These are phyloP conservation scores for Cichorium intybus DNA, from an alignment of 140 eudicot species.

Conservation along the genomic window DNA sequence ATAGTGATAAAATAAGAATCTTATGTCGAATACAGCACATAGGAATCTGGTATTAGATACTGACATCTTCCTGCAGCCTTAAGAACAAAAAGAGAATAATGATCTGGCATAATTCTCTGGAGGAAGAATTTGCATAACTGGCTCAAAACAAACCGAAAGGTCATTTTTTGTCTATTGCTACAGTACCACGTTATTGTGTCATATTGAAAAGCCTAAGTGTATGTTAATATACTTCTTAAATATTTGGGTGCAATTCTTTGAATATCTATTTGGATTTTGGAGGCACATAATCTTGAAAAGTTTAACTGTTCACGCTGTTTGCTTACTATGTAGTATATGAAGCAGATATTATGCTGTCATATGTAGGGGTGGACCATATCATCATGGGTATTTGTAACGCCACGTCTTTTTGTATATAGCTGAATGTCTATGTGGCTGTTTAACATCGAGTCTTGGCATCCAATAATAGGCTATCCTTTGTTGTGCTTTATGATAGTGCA, in stretches of 20 bases:
- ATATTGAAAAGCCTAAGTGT: constrained; percentile 3
- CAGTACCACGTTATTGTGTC: constrained; percentile 12
- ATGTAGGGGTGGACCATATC: constrained; percentile 1
- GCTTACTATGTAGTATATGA: background rate
- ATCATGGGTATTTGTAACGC: constrained; percentile 13
- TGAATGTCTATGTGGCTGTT: background rate
- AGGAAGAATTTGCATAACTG: constrained; percentile 26
- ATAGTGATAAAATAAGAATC: constrained; percentile 18
- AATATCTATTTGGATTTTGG: background rate
- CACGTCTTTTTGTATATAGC: constrained; percentile 18
- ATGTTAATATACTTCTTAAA: background rate
- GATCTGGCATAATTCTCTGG: constrained; percentile 9
- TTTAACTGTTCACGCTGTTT: background rate
- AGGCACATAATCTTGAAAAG: background rate
- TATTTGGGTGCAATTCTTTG: constrained; percentile 4
- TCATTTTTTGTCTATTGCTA: constrained; percentile 17
- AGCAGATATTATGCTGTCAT: background rate
- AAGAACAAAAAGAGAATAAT: constrained; percentile 18
- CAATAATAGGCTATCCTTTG: background rate
- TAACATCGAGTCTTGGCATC: constrained; percentile 16
- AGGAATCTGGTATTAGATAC: constrained; percentile 23
- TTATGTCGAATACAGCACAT: constrained; percentile 13
- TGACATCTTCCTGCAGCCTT: constrained; percentile 29
- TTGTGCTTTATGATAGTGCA: constrained; percentile 8
- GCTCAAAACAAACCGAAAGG: constrained; percentile 38